Evolutionary conservation across 371 early-diverging fungal species (phyloP).

Genomic region (Mortierella sp.): DNA sequence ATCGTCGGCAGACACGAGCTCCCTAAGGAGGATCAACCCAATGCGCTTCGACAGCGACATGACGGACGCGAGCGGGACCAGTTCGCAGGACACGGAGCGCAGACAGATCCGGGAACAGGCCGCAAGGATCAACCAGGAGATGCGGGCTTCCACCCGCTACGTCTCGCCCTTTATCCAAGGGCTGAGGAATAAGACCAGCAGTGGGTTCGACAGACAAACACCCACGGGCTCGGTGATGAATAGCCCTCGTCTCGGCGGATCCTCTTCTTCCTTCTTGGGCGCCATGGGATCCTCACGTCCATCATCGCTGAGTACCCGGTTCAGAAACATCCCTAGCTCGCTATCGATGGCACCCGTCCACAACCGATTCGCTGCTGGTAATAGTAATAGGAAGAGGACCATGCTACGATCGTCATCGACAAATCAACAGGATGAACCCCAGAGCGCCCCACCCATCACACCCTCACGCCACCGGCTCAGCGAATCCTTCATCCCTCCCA

Average conservation of each 20-base stretch:
- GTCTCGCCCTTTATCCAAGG: slow-evolving; percentile 7
- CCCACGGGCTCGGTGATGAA: neutral
- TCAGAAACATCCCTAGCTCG: neutral
- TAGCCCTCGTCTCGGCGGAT: neutral
- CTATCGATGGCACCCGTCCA: neutral
- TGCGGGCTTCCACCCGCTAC: slow-evolving; percentile 8
- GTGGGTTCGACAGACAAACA: neutral
- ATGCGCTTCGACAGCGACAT: slow-evolving; percentile 14
- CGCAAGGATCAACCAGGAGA: slow-evolving; percentile 22
- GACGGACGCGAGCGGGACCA: slow-evolving; percentile 13
- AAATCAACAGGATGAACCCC: neutral
- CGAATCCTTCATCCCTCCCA: neutral
- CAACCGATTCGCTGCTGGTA: neutral
- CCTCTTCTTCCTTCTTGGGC: neutral
- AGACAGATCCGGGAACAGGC: slow-evolving; percentile 23
- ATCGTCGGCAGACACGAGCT: neutral
- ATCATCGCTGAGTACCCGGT: neutral
- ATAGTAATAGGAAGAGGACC: neutral
- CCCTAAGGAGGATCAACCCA: neutral
- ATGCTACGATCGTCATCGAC: no score
- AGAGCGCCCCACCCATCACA: neutral
- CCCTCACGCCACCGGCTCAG: neutral
- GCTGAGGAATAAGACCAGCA: neutral
- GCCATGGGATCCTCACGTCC: neutral
- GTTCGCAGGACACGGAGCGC: slow-evolving; percentile 16